Percentiles rank a stretch among this genome's conserved stretches.
Conservation (phyloP, 768 basidiomycete genomes). For the Amylocystis lapponica region DNA sequence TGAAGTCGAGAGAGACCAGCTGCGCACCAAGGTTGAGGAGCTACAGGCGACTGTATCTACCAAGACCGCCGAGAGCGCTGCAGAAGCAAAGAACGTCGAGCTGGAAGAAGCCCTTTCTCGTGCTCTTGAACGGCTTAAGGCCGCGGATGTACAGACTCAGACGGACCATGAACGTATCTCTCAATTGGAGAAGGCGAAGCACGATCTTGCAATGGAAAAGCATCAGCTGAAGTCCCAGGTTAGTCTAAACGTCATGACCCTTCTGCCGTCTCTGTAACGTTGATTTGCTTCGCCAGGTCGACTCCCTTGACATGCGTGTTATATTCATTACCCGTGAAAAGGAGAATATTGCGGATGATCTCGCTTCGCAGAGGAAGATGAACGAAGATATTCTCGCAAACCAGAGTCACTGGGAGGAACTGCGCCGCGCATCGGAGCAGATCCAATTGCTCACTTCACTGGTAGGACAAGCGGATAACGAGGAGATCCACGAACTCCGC, state of each 20-base stretch:
- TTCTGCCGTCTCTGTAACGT: conserved; percentile 5
- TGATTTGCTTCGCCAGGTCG: conserved; percentile 37
- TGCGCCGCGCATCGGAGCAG: conserved; percentile 65
- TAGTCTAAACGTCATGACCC: conserved; percentile 13
- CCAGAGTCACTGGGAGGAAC: conserved; percentile 74
- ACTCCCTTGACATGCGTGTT: conserved; percentile 53
- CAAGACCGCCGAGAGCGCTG: conserved; percentile 40
- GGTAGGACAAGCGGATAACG: conserved; percentile 59
- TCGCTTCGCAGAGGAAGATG: conserved; percentile 51
- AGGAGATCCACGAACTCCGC: conserved; percentile 68
- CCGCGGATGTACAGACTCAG: conserved; percentile 64
- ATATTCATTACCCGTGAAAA: conserved; percentile 57
- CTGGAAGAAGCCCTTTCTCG: conserved; percentile 71
- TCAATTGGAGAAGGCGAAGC: conserved; percentile 57
- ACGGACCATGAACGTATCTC: conserved; percentile 52
- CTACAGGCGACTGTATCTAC: conserved; percentile 37
- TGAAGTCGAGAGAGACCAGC: conserved; percentile 61
- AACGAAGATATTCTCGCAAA: conserved; percentile 55
- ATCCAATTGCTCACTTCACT: conserved; percentile 60
- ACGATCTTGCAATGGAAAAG: conserved; percentile 51
- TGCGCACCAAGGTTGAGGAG: conserved; percentile 52
- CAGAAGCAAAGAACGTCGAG: conserved; percentile 50
- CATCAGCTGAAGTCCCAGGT: conserved; percentile 57
- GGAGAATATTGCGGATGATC: conserved; percentile 46
- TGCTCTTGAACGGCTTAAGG: conserved; percentile 64